A percentile compares a stretch with the other conserved stretches of the same genome.
Conservation (phyloP, 805 yeast genomes). For the Hanseniaspora vineae region DNA sequence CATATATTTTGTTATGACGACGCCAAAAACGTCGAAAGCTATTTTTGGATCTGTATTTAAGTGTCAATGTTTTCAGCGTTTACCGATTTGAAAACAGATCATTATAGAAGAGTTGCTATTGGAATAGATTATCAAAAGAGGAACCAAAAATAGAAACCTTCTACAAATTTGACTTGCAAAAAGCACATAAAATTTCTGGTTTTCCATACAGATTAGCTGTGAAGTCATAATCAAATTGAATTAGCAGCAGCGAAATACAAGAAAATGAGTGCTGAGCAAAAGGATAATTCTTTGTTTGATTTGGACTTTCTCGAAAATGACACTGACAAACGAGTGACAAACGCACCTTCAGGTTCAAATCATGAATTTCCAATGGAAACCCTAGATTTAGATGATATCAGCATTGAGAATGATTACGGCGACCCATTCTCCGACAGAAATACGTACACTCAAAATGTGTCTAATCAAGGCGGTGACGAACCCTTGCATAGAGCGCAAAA, state of each 20-base stretch:
- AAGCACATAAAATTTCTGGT: no score
- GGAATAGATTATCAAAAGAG: no score
- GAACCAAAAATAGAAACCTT: no score
- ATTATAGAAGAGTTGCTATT: no score
- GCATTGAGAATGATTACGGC: conserved; percentile 26
- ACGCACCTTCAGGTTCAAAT: conserved; percentile 9
- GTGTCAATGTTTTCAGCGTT: no score
- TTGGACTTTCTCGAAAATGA: conserved; percentile 24
- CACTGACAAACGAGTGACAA: conserved; percentile 6
- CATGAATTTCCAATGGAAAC: conserved; percentile 21
- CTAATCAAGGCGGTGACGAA: neutral
- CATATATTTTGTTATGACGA: no score
- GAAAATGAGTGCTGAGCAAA: neutral
- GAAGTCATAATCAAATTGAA: no score
- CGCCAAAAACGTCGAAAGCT: no score
- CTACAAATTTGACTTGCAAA: no score
- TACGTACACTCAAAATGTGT: conserved; percentile 5
- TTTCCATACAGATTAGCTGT: no score
- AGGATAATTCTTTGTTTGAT: conserved; percentile 20
- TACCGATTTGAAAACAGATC: no score
- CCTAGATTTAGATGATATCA: conserved; percentile 23
- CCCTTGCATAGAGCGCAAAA: conserved; percentile 3
- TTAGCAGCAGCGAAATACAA: neutral
- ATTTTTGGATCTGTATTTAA: no score
- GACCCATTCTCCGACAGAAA: conserved; percentile 16